Evolutionary conservation across 2,329 filamentous ascomycete species (phyloP), one percentile per base, ranked within the genome.

Genomic region (Phaeosphaeria sp.): DNA sequence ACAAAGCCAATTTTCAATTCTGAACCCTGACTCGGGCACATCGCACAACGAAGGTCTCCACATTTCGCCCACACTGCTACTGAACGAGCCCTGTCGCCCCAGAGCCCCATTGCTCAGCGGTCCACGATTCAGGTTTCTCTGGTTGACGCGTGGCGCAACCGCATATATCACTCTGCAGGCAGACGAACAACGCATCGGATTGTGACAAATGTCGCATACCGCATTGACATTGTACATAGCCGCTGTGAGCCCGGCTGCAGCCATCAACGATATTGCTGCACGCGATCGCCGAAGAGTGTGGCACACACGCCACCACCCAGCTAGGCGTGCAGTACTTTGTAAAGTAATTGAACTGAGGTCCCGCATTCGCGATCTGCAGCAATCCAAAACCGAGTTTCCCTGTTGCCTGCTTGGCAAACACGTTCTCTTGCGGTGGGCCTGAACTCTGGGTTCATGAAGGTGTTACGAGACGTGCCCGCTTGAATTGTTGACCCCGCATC

Each of bases 181-280:
- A 30, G 6, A 55, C 47, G 46, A 60, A 58, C 62, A 64, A 51
- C 63, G 55, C 65, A 69, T 60, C 59, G 52, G 58, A 67, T 61
- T 68, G 67, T 70, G 67, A 70, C 55, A 24, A 55, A 43, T 25
- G 52, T 56, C 60, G 66, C 66, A 68, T 65, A 33, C 30, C 56
- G 61, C 66, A 57, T 68, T 36, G 11, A 43, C 40, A 43, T 13
- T 17, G 40, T 43, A 67, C 61, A 57, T 69, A 70, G 57, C 64
- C 67, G 67, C 67, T 51, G 60, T 57, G 54, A 58, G 47, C 45
- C 50, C 51, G 55, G 61, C 61, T 69, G 66, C 66, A 68, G 53
- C 56, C 30, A 30, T 20, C 30, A 36, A 36, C 30, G 30, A 36
- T 36, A 36, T 36, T 36, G 49, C 64, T 67, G 67, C 65, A 36